Evolutionary conservation across 345 rosid genomes (phyloP), one percentile per base, ranked within the genome.

Genomic region (Populus ilicifolia): DNA sequence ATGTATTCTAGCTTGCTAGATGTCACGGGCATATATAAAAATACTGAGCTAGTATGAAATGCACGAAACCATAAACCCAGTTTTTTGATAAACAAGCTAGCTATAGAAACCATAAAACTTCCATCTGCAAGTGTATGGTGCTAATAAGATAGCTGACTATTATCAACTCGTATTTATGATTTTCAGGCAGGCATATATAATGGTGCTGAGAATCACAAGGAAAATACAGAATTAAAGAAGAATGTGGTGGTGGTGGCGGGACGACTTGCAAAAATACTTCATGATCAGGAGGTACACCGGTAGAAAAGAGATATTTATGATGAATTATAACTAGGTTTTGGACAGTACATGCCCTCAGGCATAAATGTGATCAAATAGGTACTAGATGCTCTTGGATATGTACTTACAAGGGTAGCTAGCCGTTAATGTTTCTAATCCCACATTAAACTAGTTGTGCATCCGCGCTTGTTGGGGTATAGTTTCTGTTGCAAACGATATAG

Each of bases 141-240:
- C 56, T 50, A 50, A 5, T 16, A 50, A 50, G 17, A 52, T 6
- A 18, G 23, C 23, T 52, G 20, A 8, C 1, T 39, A 39, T 6
- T 18, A 52, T 52, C 23, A 20, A 20, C 9, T 52, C 0, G 8
- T 52, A 20, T 50, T 44, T 46, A 25, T 36, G 20, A 9, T 46
- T 77, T 68, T 72, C 83, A 87, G 91, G 85, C 0, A 83, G 86
- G 62, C 33, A 17, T 36, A 70, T 65, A 87, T 80, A 74, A 82
- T 82, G 82, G 76, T 76, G 36, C 80, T 79, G 27, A 84, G 89
- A 69, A 76, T 81, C 56, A 78, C 74, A 27, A 79, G 87, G 75
- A 82, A 76, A 79, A 84, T 13, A 63, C 69, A 64, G 5, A 74
- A 86, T 52, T 52, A 0, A 18, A 17, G 59, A 4, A 0, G 35